These are phyloP conservation scores for Pestalotiopsis sp. DNA, from an alignment of 2,329 filamentous ascomycete genomes.

Conservation along the genomic window DNA sequence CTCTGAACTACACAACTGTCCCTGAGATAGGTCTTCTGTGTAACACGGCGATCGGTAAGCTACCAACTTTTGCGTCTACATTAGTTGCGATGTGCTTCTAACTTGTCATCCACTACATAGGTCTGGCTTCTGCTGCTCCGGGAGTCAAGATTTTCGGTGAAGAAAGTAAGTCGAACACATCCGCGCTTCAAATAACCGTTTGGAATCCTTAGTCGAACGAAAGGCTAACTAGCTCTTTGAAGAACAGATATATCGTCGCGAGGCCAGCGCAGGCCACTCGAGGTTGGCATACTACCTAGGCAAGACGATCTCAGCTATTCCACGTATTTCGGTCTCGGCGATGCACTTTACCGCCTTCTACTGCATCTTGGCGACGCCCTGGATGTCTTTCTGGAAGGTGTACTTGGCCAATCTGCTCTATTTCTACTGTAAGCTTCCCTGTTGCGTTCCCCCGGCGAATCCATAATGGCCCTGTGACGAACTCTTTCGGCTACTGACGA, in stretches of 20 bases:
- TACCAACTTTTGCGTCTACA: background rate
- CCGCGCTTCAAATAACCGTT: background rate
- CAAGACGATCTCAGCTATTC: constrained; percentile 2
- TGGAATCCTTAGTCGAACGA: background rate
- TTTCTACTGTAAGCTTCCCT: constrained; percentile 7
- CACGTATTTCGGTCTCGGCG: background rate
- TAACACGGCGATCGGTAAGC: constrained; percentile 2
- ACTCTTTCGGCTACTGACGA: background rate
- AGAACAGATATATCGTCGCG: background rate
- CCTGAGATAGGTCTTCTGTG: constrained; percentile 4
- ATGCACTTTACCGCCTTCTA: constrained; percentile 5
- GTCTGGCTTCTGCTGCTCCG: background rate
- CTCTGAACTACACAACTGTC: constrained; percentile 2
- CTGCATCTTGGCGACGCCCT: background rate
- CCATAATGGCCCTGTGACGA: background rate
- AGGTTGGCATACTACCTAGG: constrained; percentile 3
- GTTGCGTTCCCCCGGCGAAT: too few relatives aligned
- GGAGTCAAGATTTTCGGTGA: constrained; percentile 4
- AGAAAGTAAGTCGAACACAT: background rate
- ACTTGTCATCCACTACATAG: background rate
- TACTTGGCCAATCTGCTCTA: background rate
- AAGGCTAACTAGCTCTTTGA: background rate
- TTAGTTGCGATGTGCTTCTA: background rate
- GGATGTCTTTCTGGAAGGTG: background rate
- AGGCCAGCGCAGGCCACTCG: constrained; percentile 2